phyloP scores from a whole-genome alignment of 2,329 filamentous ascomycete genomes.

The Fusarium odoratissimum region DNA sequence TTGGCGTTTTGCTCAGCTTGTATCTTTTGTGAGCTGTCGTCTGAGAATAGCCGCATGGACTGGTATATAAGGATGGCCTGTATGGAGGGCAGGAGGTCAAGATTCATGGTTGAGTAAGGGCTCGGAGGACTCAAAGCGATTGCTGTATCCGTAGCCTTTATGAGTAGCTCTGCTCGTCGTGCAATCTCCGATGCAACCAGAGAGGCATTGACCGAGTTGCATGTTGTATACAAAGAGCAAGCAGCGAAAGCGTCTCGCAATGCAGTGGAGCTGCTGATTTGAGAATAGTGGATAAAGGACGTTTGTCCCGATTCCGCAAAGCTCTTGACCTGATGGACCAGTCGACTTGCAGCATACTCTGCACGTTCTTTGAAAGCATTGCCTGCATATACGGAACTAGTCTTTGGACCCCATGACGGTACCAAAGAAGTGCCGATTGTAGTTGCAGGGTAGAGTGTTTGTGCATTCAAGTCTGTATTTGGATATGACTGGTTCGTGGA shows the following conservation, averaged over 20 bases:
- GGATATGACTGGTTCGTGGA: accelerated
- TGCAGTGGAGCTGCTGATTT: accelerated
- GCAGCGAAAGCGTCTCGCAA: neutral
- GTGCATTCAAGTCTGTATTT: no score
- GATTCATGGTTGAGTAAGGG: accelerated
- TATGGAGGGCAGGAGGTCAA: accelerated
- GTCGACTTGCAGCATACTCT: neutral
- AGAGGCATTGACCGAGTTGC: neutral
- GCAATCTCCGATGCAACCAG: neutral
- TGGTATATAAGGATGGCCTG: neutral
- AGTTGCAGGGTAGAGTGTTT: accelerated
- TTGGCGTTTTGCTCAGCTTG: neutral
- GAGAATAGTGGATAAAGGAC: neutral
- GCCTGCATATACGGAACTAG: neutral
- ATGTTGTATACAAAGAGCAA: neutral
- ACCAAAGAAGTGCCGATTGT: accelerated
- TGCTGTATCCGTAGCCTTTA: neutral
- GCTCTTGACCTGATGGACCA: accelerated
- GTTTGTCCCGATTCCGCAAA: neutral
- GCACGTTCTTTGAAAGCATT: neutral
- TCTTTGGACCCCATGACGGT: accelerated
- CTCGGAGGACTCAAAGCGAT: neutral
- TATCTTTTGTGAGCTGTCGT: accelerated
- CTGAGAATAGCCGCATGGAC: neutral
- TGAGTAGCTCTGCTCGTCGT: neutral